Percentiles rank a stretch among this genome's conserved stretches.
Evolutionary conservation across 352 stramenopile species (phyloP).

Genomic region (Globisporangium orthogonon): DNA sequence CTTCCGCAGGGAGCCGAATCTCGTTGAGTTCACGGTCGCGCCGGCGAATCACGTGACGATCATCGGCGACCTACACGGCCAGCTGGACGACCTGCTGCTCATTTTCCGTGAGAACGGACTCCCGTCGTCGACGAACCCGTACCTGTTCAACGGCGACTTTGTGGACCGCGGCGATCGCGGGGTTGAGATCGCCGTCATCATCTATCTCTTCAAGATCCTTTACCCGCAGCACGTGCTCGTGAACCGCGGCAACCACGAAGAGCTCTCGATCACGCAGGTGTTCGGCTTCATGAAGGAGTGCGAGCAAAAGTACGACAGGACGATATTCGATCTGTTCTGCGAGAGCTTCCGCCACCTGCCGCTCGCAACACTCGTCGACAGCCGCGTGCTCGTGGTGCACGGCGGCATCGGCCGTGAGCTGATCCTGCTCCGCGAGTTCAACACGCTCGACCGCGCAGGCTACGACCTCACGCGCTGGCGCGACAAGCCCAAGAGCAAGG

Average conservation of each 20-base stretch:
- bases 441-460: slow-evolving; percentile 45
- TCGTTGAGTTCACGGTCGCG: slow-evolving; percentile 63
- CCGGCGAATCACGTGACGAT: slow-evolving; percentile 74
- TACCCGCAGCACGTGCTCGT: slow-evolving; percentile 67
- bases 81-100: slow-evolving; percentile 78
- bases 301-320: slow-evolving; percentile 76
- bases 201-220: slow-evolving; percentile 79
- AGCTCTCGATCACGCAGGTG: slow-evolving; percentile 79
- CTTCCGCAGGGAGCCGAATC: slow-evolving; percentile 47
- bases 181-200: slow-evolving; percentile 76
- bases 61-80: slow-evolving; percentile 79
- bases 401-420: slow-evolving; percentile 71
- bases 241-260: slow-evolving; percentile 86
- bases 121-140: slow-evolving; percentile 66
- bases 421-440: slow-evolving; percentile 48
- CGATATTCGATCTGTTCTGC: slow-evolving; percentile 78
- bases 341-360: slow-evolving; percentile 74
- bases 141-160: slow-evolving; percentile 86
- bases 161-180: slow-evolving; percentile 74
- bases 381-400: slow-evolving; percentile 69
- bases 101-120: slow-evolving; percentile 83
- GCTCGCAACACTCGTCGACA: slow-evolving; percentile 68
- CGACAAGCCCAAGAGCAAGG: slow-evolving; percentile 44
- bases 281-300: slow-evolving; percentile 88
- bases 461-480: slow-evolving; percentile 78